A percentile compares a stretch with the other conserved stretches of the same genome.
Conservation (phyloP, 148 eudicot species). For the Heliamphora exappendiculata region DNA sequence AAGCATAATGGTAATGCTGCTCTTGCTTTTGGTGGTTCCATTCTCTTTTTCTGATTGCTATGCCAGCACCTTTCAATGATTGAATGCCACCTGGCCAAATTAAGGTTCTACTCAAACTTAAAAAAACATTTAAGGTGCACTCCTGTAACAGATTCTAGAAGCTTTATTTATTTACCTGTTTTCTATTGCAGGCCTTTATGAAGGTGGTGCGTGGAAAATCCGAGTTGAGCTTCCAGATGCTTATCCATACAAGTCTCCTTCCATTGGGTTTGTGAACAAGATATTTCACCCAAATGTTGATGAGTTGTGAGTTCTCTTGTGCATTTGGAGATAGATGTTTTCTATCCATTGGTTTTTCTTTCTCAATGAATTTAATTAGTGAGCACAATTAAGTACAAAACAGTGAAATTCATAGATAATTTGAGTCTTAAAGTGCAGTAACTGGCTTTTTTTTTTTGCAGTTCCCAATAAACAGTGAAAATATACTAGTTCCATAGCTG, state of each 20-base stretch:
- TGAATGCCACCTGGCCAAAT: not conserved
- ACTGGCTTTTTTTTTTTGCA: not conserved
- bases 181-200: slow-evolving; percentile 42
- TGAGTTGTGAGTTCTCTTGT: slow-evolving; percentile 51
- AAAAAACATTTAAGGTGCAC: not conserved
- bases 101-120: not conserved
- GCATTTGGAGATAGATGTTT: not conserved
- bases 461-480: not conserved
- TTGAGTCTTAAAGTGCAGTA: not conserved
- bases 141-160: not conserved
- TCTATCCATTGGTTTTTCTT: not conserved
- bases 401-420: not conserved
- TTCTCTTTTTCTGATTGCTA: not conserved
- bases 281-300: slow-evolving; percentile 89
- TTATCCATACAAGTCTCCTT: slow-evolving; percentile 89
- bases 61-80: not conserved
- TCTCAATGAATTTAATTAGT: not conserved
- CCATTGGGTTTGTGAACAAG: slow-evolving; percentile 71
- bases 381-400: not conserved
- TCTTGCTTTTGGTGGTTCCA: not conserved
- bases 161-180: not conserved
- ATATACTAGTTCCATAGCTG: not conserved
- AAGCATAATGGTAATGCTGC: not conserved
- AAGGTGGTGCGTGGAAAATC: slow-evolving; percentile 86
- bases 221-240: slow-evolving; percentile 84